Conservation (phyloP, 192 early-diverging fungal species). For the Backusella australiensis region DNA sequence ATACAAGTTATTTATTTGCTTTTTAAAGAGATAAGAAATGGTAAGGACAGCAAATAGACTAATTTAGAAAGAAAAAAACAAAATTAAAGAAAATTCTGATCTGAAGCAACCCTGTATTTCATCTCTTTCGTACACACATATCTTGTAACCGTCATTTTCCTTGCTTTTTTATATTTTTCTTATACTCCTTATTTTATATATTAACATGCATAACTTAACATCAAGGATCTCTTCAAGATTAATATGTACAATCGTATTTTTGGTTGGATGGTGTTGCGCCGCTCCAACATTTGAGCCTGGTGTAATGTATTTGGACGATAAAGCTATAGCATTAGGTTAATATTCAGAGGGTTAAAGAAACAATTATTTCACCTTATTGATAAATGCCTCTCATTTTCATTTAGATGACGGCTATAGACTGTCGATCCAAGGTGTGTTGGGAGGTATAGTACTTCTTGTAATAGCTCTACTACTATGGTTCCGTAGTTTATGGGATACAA, state of each 20-base stretch:
- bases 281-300: not conserved
- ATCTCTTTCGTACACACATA: not conserved
- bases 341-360: not conserved
- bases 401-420: conserved; percentile 33
- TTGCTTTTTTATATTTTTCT: not conserved
- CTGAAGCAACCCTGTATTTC: not conserved
- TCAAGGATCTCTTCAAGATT: not conserved
- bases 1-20: conserved; percentile 5
- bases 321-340: conserved; percentile 11
- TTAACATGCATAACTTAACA: not conserved
- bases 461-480: conserved; percentile 33
- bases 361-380: not conserved
- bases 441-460: conserved; percentile 32
- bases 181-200: not conserved
- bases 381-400: not conserved
- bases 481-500: conserved; percentile 20
- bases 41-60: not conserved
- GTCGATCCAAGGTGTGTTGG: conserved; percentile 35
- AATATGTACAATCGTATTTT: not conserved
- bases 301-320: conserved; percentile 6
- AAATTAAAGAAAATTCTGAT: not conserved
- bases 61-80: not conserved
- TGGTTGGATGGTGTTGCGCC: not conserved
- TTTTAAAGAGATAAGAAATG: not conserved
- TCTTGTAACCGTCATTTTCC: not conserved